Percentiles rank a stretch among this genome's conserved stretches.
Evolutionary conservation across 177 flowering plant genomes (phyloP).

Genomic region (Vitis hybrid): DNA sequence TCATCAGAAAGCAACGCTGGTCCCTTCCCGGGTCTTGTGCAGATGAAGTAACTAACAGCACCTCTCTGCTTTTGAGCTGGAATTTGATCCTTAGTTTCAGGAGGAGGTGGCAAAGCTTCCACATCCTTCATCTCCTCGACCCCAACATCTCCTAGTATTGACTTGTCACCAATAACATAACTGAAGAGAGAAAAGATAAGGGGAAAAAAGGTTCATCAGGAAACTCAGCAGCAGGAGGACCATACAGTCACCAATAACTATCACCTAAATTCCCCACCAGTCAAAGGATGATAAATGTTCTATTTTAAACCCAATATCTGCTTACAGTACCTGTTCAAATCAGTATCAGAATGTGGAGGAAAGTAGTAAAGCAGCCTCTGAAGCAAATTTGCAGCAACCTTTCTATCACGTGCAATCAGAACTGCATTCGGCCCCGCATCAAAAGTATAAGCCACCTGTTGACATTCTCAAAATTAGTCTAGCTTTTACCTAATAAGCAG

Average conservation of each 20-base stretch:
- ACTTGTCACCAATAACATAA: constrained; percentile 78
- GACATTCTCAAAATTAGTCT: constrained; percentile 8
- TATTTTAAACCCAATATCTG: neutral
- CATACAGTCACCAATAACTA: too few species aligned
- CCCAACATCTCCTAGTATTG: constrained; percentile 85
- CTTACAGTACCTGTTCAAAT: constrained; percentile 59
- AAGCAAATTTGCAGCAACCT: constrained; percentile 67
- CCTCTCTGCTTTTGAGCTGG: constrained; percentile 49
- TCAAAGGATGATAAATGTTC: neutral
- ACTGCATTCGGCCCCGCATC: constrained; percentile 99
- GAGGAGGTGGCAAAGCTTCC: constrained; percentile 69
- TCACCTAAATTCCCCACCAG: too few species aligned
- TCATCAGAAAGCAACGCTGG: constrained; percentile 66
- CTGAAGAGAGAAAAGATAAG: constrained; percentile 32
- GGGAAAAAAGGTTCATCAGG: neutral
- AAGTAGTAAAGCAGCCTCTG: constrained; percentile 78
- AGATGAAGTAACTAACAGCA: constrained; percentile 84
- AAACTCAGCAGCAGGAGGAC: too few species aligned
- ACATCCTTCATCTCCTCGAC: constrained; percentile 54
- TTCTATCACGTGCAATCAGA: constrained; percentile 74
- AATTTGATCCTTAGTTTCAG: constrained; percentile 54
- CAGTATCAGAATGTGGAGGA: constrained; percentile 73
- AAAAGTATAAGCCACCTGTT: constrained; percentile 98
- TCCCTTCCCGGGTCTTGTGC: constrained; percentile 90
- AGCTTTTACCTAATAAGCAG: neutral